Base-by-base conservation (phyloP, 352 stramenopile genomes). In the Thalassiosira sp. region DNA sequence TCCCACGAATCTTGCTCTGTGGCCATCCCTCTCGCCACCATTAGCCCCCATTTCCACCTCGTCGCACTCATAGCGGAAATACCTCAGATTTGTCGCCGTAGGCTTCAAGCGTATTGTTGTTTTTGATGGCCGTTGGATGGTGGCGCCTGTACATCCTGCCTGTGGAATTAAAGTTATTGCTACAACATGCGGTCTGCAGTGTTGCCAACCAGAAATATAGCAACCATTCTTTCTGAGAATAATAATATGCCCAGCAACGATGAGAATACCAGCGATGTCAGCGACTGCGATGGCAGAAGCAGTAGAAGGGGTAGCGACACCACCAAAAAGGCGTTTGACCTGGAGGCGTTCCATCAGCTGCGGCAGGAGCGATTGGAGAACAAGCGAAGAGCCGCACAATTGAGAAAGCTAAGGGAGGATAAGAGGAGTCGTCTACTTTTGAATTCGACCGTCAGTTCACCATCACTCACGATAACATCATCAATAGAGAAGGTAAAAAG, bases 271-370 rank as follows among this genome's bases (percentile, higher is more conserved):
- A 48, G 49, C 15, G 43, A 60, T 27, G 22, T 31, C 42, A 33
- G 11, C 20, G 11, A 22, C 33, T 11, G 51, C 5, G 27, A 61
- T 61, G 18, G 10, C 61, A 51, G 27, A 52, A 5, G 10, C 61
- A 51, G 27, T 40, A 52, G 45, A 61, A 71, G 45, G 46, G 24
- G 42, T 22, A 22, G 8, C n/a, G 48, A 16, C 33, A 8, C 31
- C 33, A 8, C 31, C 31, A 43, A 18, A 6, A 56, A 33, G 46
- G 2, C 5, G 35, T 61, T 71, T 49, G 18, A 51, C 48, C 24
- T 59, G 3, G 61, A 61, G 22, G 31, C 61, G 1, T 59, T 71
- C 51, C 61, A 71, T 61, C 61, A 46, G 20, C 61, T 71, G 11
- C 15, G 25, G 45, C 27, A 61, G 40, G n/a, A 71, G 48, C 24